Evolutionary conservation across 2,329 filamentous ascomycete species (phyloP).

Genomic region (Boeremia exigua): DNA sequence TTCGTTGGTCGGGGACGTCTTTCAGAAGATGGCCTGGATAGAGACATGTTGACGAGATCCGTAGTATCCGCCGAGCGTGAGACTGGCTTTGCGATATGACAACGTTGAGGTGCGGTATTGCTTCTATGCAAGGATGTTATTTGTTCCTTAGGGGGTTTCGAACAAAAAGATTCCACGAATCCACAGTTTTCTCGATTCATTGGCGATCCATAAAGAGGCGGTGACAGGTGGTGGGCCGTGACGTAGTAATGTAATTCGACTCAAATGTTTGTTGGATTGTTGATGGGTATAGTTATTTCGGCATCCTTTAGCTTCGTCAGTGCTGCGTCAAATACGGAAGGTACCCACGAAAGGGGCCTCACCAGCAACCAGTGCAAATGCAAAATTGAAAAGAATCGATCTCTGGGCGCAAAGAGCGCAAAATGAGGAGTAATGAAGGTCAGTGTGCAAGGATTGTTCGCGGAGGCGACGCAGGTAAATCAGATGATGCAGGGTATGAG

Average conservation of each 20-base stretch:
- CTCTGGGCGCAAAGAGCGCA: constrained; percentile 4
- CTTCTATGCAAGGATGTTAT: constrained; percentile 25
- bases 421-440: constrained; percentile 10
- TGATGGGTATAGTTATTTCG: constrained; percentile 30
- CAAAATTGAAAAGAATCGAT: constrained; percentile 18
- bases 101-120: constrained; percentile 32
- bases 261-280: constrained; percentile 27
- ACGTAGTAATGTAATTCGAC: constrained; percentile 20
- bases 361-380: constrained; percentile 36
- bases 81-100: constrained; percentile 23
- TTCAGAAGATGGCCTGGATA: constrained; percentile 30
- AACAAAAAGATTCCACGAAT: constrained; percentile 34
- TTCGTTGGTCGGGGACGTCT: constrained; percentile 31
- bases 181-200: constrained; percentile 46
- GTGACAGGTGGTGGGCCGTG: constrained; percentile 21
- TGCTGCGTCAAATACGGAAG: constrained; percentile 29
- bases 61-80: constrained; percentile 5
- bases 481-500: constrained; percentile 29
- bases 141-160: constrained; percentile 25
- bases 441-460: constrained; percentile 20
- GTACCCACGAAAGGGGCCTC: constrained; percentile 30
- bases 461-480: constrained; percentile 21
- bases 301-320: constrained; percentile 33
- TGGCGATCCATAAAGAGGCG: constrained; percentile 30
- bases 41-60: constrained; percentile 2